These are phyloP conservation scores for Epichloe scottii DNA, from an alignment of 2,329 filamentous ascomycete genomes.

Conservation along the genomic window DNA sequence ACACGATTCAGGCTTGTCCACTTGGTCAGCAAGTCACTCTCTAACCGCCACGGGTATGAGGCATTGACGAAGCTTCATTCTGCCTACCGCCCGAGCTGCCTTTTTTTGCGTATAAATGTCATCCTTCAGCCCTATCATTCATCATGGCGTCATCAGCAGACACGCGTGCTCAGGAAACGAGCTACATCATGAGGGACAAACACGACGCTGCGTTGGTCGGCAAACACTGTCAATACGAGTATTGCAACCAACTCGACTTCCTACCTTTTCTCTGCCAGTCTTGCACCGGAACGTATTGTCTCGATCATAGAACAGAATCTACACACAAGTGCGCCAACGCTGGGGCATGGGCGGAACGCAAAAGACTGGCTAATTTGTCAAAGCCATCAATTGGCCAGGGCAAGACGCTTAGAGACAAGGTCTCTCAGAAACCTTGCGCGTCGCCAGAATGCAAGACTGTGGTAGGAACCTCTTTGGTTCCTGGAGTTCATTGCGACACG, in stretches of 20 bases:
- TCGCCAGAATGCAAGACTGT: constrained; percentile 54
- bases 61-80: constrained; percentile 5
- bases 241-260: constrained; percentile 93
- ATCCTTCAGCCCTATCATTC: constrained; percentile 5
- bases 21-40: constrained; percentile 2
- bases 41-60: background rate
- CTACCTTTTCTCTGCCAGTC: constrained; percentile 89
- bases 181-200: constrained; percentile 60
- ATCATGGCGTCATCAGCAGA: constrained; percentile 43
- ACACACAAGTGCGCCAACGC: constrained; percentile 56
- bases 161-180: constrained; percentile 31
- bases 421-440: constrained; percentile 55
- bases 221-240: constrained; percentile 78
- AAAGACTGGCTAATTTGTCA: constrained; percentile 40
- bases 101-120: background rate
- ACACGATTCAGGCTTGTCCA: background rate
- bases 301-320: constrained; percentile 82
- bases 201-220: constrained; percentile 75
- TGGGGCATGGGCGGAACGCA: constrained; percentile 50
- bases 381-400: constrained; percentile 41
- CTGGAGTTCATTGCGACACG: constrained; percentile 56
- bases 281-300: constrained; percentile 74
- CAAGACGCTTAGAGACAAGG: constrained; percentile 39
- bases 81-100: constrained; percentile 1
- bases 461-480: constrained; percentile 54